Evolutionary conservation across 768 basidiomycete genomes (phyloP).

Genomic region (Heimioporus sp.): DNA sequence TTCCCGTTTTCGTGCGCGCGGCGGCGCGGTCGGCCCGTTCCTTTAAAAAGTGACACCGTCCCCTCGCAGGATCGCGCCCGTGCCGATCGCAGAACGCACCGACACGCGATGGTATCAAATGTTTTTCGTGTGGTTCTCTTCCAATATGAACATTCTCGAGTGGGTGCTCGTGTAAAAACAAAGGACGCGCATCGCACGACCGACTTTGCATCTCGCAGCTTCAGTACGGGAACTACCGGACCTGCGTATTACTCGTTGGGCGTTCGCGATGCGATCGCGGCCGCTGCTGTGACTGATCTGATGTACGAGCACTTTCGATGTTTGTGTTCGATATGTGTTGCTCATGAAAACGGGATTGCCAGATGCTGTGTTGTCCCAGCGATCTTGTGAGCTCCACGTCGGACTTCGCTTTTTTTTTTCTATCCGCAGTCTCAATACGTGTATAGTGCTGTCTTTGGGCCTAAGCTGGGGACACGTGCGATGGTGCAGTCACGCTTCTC

Average conservation of each 20-base stretch:
- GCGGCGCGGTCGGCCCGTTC: background rate
- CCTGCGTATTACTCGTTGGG: slow-evolving; percentile 50
- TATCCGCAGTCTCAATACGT: background rate
- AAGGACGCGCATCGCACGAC: too few relatives aligned
- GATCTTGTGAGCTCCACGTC: slow-evolving; percentile 32
- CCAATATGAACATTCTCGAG: slow-evolving; percentile 44
- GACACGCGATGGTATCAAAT: slow-evolving; percentile 44
- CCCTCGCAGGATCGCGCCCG: slow-evolving; percentile 38
- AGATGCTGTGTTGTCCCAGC: slow-evolving; percentile 38
- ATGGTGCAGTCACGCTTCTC: slow-evolving; percentile 58
- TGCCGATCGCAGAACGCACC: slow-evolving; percentile 33
- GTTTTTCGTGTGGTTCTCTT: slow-evolving; percentile 53
- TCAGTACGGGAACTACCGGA: slow-evolving; percentile 49
- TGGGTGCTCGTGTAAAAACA: slow-evolving; percentile 23
- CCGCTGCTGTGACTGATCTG: slow-evolving; percentile 44
- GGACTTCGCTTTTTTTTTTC: background rate
- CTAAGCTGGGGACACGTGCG: slow-evolving; percentile 53
- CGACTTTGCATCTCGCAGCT: slow-evolving; percentile 24
- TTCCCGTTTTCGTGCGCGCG: background rate
- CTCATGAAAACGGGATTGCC: background rate
- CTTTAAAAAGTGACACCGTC: background rate
- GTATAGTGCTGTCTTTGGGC: slow-evolving; percentile 48
- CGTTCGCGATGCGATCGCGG: slow-evolving; percentile 39
- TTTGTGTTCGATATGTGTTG: background rate
- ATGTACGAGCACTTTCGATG: slow-evolving; percentile 29